Evolutionary conservation across 2,329 filamentous ascomycete species (phyloP), one percentile per base, ranked within the genome.

Genomic region (Aspergillus persii): DNA sequence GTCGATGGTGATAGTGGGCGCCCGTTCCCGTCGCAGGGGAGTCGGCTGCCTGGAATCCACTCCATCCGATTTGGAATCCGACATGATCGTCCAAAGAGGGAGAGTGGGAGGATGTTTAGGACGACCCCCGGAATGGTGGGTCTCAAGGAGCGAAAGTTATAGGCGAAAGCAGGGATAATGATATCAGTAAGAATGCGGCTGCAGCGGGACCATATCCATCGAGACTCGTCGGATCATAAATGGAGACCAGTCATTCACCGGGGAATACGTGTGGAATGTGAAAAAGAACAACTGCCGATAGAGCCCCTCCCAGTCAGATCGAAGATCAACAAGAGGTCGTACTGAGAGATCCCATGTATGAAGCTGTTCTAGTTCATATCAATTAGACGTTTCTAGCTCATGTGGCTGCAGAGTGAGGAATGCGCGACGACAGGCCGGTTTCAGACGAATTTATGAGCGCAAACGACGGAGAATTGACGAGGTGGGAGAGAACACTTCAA

Each of bases 1-100:
- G 68, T 85, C 82, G 62, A 85, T 83, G 31, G 82, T 84, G 54
- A 84, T 85, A 9, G 82, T 84, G 26, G 83, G 83, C 6, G 80
- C 80, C 57, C 79, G 72, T 64, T 75, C 75, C 59, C 79, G 72
- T 57, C 76, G 74, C 56, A 75, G 63, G 53, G 74, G 76, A n/a
- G 66, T 66, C 8, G 71, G 53, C 27, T 68, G 66, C 39, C 65
- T 67, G 30, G 68, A 57, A 61, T 70, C 66, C 53, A 73, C 67
- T 54, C 63, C 68, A 56, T 72, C 63, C 33, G 53, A 58, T 57
- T 58, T 65, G 50, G 67, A 54, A 51, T 74, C 65, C 50, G 72
- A 68, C 74, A 77, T 77, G 61, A 58, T 71, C 59, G 58, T 59
- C 49, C 52, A 60, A 60, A 52, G 59, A 51, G 57, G 33, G 18